Evolutionary conservation across 176 grass and related monocot genomes (phyloP).

Genomic region (Oryza glaberrima): DNA sequence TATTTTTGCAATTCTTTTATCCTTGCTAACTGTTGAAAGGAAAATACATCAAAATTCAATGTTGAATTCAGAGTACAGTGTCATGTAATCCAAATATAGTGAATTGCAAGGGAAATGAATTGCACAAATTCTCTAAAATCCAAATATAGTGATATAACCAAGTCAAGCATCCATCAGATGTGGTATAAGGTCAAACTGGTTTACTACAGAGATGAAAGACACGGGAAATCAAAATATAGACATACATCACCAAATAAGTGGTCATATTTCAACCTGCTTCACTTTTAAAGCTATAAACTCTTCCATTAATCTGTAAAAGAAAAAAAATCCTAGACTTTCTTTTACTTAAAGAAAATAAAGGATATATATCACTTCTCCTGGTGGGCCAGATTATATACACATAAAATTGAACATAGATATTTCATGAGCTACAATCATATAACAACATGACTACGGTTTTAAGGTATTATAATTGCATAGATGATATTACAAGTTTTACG

Average conservation of each 20-base stretch:
- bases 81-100: no score
- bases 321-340: no score
- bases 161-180: background rate
- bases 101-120: background rate
- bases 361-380: no score
- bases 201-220: background rate
- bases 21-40: background rate
- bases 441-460: background rate
- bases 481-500: background rate
- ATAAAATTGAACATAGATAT: background rate
- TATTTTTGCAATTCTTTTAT: background rate
- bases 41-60: background rate
- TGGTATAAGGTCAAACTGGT: slow-evolving; percentile 16
- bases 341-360: no score
- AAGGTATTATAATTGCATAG: background rate
- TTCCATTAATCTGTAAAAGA: no score
- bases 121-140: background rate
- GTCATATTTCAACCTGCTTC: background rate
- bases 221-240: background rate
- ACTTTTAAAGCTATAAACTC: background rate
- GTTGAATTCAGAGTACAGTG: slow-evolving; percentile 2
- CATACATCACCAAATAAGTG: background rate
- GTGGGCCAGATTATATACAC: background rate
- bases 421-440: background rate
- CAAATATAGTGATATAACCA: background rate